Evolutionary conservation across 164 flowering plant species (phyloP), one percentile per base, ranked within the genome.

Genomic region (Macadamia integrifolia): DNA sequence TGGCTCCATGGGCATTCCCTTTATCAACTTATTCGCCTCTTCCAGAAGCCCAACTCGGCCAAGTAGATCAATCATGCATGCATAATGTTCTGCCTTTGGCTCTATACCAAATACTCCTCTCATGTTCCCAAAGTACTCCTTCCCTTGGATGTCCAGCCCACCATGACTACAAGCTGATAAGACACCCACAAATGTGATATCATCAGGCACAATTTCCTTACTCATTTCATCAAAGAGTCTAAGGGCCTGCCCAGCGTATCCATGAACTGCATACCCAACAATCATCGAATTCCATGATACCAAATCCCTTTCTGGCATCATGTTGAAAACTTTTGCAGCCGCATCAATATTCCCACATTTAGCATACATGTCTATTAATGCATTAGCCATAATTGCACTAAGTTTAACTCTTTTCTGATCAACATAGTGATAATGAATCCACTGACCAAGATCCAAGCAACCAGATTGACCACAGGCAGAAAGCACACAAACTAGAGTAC

Each of bases 391-490:
- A 30, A 67, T 76, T 30, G 75, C 69, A 72, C 78, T 81, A 29
- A 64, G 68, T 43, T 55, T 60, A 58, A 81, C 65, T 52, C 69
- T 69, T 59, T 76, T 80, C 68, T 64, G 56, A 49, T 71, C 61
- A 15, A 87, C 59, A 58, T 80, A 83, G 62, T 73, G 49, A n/a
- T 73, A 71, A 67, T 87, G 81, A 59, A 87, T 80, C 77, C 83
- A 72, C 62, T 49, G 69, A 60, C 90, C 96, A 11, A 84, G 61
- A 72, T 85, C 86, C 72, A 87, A 76, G 76, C 69, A 74, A 70
- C 88, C 86, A 3, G 81, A 75, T 65, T 87, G 88, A 58, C 83
- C 77, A 77, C 87, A 86, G 7, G 90, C 87, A 43, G 95, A 89
- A 35, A 89, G 80, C 42, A 84, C 89, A 67, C 80, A 80, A 42